Conservation (phyloP, 441 rosid genomes). For the Kokia cookei region DNA sequence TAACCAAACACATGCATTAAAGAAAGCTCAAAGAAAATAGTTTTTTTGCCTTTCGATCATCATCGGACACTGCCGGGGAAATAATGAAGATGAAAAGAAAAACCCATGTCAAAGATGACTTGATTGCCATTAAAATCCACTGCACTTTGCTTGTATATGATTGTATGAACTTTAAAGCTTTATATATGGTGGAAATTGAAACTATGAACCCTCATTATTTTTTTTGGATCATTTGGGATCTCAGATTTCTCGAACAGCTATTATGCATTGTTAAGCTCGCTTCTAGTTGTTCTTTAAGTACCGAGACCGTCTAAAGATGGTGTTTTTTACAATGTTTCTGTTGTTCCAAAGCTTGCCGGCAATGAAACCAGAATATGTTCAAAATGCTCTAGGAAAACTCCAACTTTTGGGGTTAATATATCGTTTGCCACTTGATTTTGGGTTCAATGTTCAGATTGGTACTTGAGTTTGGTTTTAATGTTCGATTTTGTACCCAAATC, state of each 20-base stretch:
- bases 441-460: no score
- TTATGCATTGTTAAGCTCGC: background rate
- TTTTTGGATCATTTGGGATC: background rate
- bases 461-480: no score
- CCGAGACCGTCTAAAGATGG: background rate
- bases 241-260: background rate
- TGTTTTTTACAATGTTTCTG: background rate
- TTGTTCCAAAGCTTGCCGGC: background rate
- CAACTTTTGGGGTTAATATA: no score
- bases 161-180: background rate
- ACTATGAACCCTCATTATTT: background rate
- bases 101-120: background rate
- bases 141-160: background rate
- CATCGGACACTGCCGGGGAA: constrained; percentile 9
- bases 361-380: background rate
- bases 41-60: constrained; percentile 12
- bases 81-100: background rate
- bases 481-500: no score
- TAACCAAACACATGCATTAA: background rate
- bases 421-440: no score
- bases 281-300: background rate
- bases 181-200: background rate
- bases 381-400: background rate
- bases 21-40: background rate
- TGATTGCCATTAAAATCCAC: constrained; percentile 13